A percentile compares a stretch with the other conserved stretches of the same genome.
Evolutionary conservation across 371 early-diverging fungal species (phyloP).

Genomic region (Caulochytrium protostelioides): DNA sequence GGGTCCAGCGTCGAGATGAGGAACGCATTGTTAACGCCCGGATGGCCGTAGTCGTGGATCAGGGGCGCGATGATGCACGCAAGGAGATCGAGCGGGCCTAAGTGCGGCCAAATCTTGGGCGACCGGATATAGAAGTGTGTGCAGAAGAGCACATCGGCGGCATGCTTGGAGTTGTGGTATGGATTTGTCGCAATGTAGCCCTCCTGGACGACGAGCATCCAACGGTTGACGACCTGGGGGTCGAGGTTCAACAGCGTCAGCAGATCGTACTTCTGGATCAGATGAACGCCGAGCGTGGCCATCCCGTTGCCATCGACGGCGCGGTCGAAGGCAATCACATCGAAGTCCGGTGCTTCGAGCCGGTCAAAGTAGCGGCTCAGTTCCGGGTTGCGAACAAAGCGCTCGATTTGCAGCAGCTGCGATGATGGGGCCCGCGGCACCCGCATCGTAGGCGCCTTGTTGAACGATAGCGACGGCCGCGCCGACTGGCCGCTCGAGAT

Average conservation of each 20-base stretch:
- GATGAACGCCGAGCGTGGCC: conserved; percentile 11
- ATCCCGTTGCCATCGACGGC: conserved; percentile 11
- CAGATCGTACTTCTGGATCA: conserved; percentile 14
- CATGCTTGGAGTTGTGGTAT: conserved; percentile 29
- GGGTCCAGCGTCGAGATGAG: conserved; percentile 15
- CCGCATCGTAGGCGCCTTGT: too few relatives aligned
- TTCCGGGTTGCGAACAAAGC: too few relatives aligned
- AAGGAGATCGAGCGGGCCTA: conserved; percentile 16
- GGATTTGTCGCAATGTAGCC: conserved; percentile 21
- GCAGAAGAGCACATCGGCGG: conserved; percentile 24
- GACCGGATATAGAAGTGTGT: conserved; percentile 17
- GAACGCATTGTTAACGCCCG: conserved; percentile 29
- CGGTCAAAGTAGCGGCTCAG: too few relatives aligned
- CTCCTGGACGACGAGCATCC: conserved; percentile 13
- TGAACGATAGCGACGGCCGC: too few relatives aligned
- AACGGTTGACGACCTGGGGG: conserved; percentile 9
- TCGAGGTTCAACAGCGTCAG: conserved; percentile 6
- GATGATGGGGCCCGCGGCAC: too few relatives aligned
- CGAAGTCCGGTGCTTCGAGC: conserved; percentile 20
- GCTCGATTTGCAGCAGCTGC: too few relatives aligned
- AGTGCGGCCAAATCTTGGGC: conserved; percentile 3
- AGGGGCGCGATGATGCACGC: conserved; percentile 19
- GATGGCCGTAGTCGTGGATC: conserved; percentile 30
- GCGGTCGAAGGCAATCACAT: conserved; percentile 14
- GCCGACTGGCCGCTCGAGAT: too few relatives aligned